Base-by-base conservation (phyloP, 805 yeast species). In the Zygosaccharomyces lentus region DNA sequence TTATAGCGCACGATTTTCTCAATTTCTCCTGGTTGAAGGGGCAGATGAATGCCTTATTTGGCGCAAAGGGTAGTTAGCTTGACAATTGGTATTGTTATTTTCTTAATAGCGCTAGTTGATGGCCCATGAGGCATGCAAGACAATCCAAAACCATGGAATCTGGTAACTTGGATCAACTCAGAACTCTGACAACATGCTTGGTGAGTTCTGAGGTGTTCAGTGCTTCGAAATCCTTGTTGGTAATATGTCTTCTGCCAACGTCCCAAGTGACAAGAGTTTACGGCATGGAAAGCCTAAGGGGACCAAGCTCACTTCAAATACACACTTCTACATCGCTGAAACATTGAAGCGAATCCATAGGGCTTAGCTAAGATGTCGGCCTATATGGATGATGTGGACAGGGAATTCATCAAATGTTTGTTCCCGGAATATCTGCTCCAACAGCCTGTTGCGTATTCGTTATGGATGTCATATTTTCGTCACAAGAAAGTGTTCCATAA, bases 371-470 rank as follows among this genome's bases (percentile, higher is more conserved):
- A 13, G 5, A 55, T 55, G 58, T 59, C 64, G 9, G 42, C 34
- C 15, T 55, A 49, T 25, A 59, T 58, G 58, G 63, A 62, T 46
- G 49, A 49, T 30, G 53, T 57, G 1, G 67, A 63, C 44, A 49
- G 48, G 34, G 59, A 54, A 31, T 60, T 56, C 39, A 47, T 64
- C n/a, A 44, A 46, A 7, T 45, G 55, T 10, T 43, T 64, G 5
- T 64, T 56, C 43, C 68, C 68, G 3, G 51, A 51, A 24, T 64
- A 64, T 42, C 41, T 64, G 39, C 37, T 62, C n/a, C 56, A 59
- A 26, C 68, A 64, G 37, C 68, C 68, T 15, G 52, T 64, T 12
- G 64, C 61, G 1, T 56, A 61, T 30, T 57, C 59, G 21, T 39
- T 64, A 30, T 56, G 63, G 59, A 44, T 48, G 29, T 29, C 52